phyloP scores from a whole-genome alignment of 306 rosid genomes.

The Cucurbita maxima region DNA sequence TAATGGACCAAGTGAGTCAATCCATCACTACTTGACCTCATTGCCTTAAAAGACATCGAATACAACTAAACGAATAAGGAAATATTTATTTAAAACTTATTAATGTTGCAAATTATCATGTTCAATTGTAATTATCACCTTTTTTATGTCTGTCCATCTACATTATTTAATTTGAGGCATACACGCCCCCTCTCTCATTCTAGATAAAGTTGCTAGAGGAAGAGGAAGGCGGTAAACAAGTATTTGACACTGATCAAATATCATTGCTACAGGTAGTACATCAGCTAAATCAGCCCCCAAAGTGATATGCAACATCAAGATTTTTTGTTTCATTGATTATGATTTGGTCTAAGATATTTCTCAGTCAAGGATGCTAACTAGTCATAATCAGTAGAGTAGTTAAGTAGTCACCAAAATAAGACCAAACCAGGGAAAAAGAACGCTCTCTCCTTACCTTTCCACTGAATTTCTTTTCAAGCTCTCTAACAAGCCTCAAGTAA shows the following conservation, averaged over 20 bases:
- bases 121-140: background rate
- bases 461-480: conserved; percentile 84
- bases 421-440: background rate
- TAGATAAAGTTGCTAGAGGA: too few species aligned
- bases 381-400: background rate
- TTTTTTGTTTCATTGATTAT: too few species aligned
- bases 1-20: too few species aligned
- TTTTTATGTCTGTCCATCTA: background rate
- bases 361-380: background rate
- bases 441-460: conserved; percentile 53
- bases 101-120: background rate
- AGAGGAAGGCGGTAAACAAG: background rate
- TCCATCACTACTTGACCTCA: background rate
- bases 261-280: too few species aligned
- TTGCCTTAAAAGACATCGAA: background rate
- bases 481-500: conserved; percentile 70
- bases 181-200: background rate
- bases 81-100: background rate
- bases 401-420: background rate
- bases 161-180: background rate
- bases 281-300: too few species aligned
- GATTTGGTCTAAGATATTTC: too few species aligned
- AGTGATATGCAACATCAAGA: too few species aligned
- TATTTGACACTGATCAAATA: background rate
- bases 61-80: background rate